A percentile compares a stretch with the other conserved stretches of the same genome.
phyloP scores from a whole-genome alignment of 257 asterid species.

The Solanum ossicruentum region DNA sequence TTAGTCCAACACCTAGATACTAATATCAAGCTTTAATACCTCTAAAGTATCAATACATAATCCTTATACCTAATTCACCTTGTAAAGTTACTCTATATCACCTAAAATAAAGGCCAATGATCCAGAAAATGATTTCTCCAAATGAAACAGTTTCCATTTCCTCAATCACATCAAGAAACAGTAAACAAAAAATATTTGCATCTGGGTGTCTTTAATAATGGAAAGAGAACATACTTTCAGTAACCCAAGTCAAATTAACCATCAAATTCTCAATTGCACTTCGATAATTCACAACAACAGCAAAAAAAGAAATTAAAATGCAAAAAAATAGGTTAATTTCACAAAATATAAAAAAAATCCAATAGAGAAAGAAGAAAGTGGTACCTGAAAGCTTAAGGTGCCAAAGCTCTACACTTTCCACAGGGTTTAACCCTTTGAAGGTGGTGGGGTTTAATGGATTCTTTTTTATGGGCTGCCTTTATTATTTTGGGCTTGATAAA shows the following conservation, averaged over 20 bases:
- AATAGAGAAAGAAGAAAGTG: not conserved
- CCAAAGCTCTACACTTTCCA: not conserved
- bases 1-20: not conserved
- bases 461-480: not conserved
- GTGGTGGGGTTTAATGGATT: not conserved
- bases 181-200: not conserved
- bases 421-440: not conserved
- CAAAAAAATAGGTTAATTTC: not conserved
- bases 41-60: not conserved
- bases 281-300: not conserved
- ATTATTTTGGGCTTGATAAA: not conserved
- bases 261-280: not conserved
- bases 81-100: not conserved
- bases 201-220: not conserved
- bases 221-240: not conserved
- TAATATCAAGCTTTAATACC: not conserved
- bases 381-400: not conserved
- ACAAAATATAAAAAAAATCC: not conserved
- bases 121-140: not conserved
- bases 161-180: not conserved
- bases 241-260: not conserved
- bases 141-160: not conserved
- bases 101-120: not conserved
- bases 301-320: not conserved
- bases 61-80: not conserved